Base-by-base conservation (phyloP, 139 green algal genomes). In the Coelastrella sp. region DNA sequence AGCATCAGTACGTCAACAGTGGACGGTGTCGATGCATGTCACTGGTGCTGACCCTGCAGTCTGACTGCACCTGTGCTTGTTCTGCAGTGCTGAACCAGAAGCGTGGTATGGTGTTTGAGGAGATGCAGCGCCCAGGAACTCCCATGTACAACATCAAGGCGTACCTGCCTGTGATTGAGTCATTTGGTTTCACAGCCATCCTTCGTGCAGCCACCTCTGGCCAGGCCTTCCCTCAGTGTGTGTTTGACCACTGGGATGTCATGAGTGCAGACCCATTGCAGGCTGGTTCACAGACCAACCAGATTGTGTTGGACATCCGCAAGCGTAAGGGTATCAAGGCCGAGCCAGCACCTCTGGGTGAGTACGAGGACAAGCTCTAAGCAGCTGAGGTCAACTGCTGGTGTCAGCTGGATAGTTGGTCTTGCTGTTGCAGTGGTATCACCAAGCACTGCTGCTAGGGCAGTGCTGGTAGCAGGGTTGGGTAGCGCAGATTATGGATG, bases 91-190 rank as follows among this genome's bases (percentile, higher is more conserved):
- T 99, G 79, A 99, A 99, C 91, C 97, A 99, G 94, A 99, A 99
- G 98, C 97, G 98, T 92, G 98, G 98, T 58, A 96, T 98, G 91
- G 98, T 99, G 86, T 98, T 99, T 88, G 98, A 99, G 97, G 98
- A 99, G 95, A 93, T 97, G 92, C 98, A 99, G 97, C 94, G 98
- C 81, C 97, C 97, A 25, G 96, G 98, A 72, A 99, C 98, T 5
- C 98, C 98, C 89, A 99, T 99, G 92, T 99, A 99, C 97, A 99
- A 99, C 95, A 97, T 99, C 93, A 99, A 99, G 98, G 95, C 94
- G 25, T 95, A 93, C 88, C 95, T 99, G 92, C 98, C 98, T 74
- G 98, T 99, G 91, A 97, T 99, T 63, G 98, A 99, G 95, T 99
- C 98, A 7, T 99, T 99, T 87, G 98, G 98, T 59, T 99, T 99